Evolutionary conservation across 306 rosid genomes (phyloP).

Genomic region (Parietaria judaica): DNA sequence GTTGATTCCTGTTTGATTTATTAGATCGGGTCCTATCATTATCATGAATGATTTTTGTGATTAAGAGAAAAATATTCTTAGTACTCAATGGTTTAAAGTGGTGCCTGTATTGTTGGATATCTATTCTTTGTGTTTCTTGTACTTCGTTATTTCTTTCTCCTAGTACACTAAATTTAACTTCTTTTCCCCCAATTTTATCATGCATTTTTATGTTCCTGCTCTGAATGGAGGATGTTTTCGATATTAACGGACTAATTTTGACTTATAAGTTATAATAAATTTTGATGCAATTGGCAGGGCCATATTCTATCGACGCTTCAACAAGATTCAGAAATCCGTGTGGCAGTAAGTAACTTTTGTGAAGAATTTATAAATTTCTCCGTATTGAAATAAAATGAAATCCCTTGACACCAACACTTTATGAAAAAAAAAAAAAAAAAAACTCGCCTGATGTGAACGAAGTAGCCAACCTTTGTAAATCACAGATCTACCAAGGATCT

Average conservation of each 20-base stretch:
- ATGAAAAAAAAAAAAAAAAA: no score
- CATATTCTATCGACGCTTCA: constrained; percentile 62
- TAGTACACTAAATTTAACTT: no score
- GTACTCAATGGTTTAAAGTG: background rate
- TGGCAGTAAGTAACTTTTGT: constrained; percentile 60
- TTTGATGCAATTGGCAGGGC: constrained; percentile 53
- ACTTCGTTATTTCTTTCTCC: background rate
- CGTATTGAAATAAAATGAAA: background rate
- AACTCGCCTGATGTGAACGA: background rate
- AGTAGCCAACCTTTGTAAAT: background rate
- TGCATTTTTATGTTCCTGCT: constrained; percentile 3
- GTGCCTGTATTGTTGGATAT: background rate
- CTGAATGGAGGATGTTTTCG: background rate
- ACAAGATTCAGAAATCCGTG: constrained; percentile 69
- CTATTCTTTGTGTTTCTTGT: background rate
- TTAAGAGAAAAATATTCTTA: background rate
- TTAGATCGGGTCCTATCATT: no score
- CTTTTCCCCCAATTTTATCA: background rate
- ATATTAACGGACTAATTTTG: background rate
- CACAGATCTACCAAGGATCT: background rate
- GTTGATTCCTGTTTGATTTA: no score
- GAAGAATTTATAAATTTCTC: constrained; percentile 6
- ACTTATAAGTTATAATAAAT: constrained; percentile 26
- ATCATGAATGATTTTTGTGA: background rate
- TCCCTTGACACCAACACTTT: background rate